A percentile compares a stretch with the other conserved stretches of the same genome.
phyloP scores from a whole-genome alignment of 306 rosid genomes.

The Vigna hirtella region DNA sequence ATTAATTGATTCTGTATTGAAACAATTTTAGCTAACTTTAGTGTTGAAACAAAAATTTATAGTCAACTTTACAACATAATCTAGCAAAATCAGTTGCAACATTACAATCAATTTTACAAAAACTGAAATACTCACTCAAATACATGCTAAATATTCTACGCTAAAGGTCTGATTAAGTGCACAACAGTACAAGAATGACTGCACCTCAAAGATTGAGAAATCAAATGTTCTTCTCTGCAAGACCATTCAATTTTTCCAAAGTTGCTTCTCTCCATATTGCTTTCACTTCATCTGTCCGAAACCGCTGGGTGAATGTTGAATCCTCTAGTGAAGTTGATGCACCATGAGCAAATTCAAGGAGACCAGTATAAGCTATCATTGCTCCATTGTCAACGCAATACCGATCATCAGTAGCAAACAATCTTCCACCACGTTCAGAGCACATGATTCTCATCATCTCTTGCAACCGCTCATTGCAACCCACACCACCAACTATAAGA shows the following conservation, averaged over 20 bases:
- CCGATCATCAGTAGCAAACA: constrained; percentile 94
- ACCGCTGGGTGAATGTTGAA: constrained; percentile 83
- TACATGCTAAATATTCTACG: not conserved
- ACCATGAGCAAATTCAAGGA: constrained; percentile 82
- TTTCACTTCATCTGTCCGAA: constrained; percentile 91
- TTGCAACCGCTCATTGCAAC: constrained; percentile 89
- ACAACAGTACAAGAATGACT: not conserved
- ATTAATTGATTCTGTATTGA: not conserved
- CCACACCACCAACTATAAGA: constrained; percentile 95
- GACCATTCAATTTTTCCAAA: constrained; percentile 40
- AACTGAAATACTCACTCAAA: not conserved
- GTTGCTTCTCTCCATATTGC: constrained; percentile 84
- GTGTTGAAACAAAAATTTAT: not conserved
- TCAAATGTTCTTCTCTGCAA: constrained; percentile 46
- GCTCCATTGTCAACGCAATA: constrained; percentile 95
- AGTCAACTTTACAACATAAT: not conserved
- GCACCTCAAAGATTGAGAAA: constrained; percentile 39
- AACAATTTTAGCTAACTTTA: not conserved
- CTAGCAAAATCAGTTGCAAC: not conserved
- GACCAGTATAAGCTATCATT: constrained; percentile 96
- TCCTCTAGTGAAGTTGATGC: constrained; percentile 70
- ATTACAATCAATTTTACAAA: not conserved
- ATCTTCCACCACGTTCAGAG: constrained; percentile 82
- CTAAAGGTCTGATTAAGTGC: constrained; percentile 3
- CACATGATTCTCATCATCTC: constrained; percentile 98